phyloP scores from a whole-genome alignment of 2,329 filamentous ascomycete genomes.

The Aspergillus glaucus region DNA sequence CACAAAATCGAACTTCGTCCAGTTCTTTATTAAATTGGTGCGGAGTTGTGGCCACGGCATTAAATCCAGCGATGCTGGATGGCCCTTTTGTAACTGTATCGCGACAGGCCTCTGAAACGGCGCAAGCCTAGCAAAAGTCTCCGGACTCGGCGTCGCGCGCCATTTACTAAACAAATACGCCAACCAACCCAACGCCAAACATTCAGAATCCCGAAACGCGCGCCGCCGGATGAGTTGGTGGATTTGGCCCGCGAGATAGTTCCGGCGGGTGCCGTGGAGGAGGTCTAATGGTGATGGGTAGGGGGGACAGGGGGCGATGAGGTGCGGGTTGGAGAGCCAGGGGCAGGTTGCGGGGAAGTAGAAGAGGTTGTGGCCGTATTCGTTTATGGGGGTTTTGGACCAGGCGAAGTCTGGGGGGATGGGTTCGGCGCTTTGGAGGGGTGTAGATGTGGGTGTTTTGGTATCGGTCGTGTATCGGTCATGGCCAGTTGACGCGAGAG shows the following conservation, averaged over 20 bases:
- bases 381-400: background rate
- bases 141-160: background rate
- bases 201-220: slow-evolving; percentile 2
- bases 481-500: too few species aligned
- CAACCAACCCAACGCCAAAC: slow-evolving; percentile 4
- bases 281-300: slow-evolving; percentile 6
- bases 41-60: slow-evolving; percentile 1
- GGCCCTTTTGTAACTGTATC: background rate
- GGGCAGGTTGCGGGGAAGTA: background rate
- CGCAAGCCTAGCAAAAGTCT: background rate
- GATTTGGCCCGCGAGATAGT: slow-evolving; percentile 5
- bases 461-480: background rate
- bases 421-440: background rate
- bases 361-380: background rate
- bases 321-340: background rate
- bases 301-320: slow-evolving; percentile 3
- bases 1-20: slow-evolving; percentile 2
- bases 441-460: background rate
- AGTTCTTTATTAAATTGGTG: slow-evolving; percentile 3
- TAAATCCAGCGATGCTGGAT: background rate
- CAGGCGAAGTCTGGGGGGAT: background rate
- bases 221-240: background rate
- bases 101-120: background rate
- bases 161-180: slow-evolving; percentile 4
- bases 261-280: slow-evolving; percentile 4